A percentile compares a stretch with the other conserved stretches of the same genome.
phyloP scores from a whole-genome alignment of 2,329 filamentous ascomycete genomes.

The Alternaria consortialis region DNA sequence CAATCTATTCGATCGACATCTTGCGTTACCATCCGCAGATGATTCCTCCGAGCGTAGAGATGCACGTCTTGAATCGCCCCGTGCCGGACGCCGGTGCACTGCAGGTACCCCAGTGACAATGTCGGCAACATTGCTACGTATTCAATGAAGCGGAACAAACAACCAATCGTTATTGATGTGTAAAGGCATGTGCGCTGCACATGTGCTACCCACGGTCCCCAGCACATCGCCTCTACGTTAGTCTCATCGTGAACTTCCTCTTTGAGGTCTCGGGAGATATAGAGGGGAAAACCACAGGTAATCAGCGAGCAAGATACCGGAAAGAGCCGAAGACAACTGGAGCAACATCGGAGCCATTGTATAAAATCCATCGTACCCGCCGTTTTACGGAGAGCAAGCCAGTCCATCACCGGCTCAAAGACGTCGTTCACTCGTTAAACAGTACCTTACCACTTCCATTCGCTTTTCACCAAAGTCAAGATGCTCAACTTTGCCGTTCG shows the following conservation, averaged over 20 bases:
- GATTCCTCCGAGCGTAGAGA: constrained; percentile 14
- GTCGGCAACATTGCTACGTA: constrained; percentile 4
- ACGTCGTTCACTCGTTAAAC: background rate
- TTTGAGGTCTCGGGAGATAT: constrained; percentile 1
- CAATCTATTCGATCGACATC: constrained; percentile 12
- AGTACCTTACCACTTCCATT: background rate
- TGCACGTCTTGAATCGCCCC: constrained; percentile 6
- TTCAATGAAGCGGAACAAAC: background rate
- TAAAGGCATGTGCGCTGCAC: constrained; percentile 16
- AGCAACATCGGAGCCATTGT: background rate
- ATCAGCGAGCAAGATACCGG: background rate
- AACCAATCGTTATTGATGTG: constrained; percentile 13
- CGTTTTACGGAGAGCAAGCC: background rate
- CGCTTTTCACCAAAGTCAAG: constrained; percentile 3
- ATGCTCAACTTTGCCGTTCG: constrained; percentile 41
- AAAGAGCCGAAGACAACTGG: background rate
- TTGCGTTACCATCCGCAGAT: constrained; percentile 7
- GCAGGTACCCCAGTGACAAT: constrained; percentile 11
- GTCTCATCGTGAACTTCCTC: constrained; percentile 10
- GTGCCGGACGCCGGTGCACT: constrained; percentile 1
- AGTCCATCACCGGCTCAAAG: background rate
- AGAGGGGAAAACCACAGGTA: background rate
- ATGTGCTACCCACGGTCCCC: background rate
- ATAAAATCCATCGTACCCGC: constrained; percentile 4
- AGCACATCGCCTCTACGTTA: background rate